Percentiles rank a stretch among this genome's conserved stretches.
These are phyloP conservation scores for Lyophyllum shimeji DNA, from an alignment of 768 basidiomycete genomes.

Conservation along the genomic window DNA sequence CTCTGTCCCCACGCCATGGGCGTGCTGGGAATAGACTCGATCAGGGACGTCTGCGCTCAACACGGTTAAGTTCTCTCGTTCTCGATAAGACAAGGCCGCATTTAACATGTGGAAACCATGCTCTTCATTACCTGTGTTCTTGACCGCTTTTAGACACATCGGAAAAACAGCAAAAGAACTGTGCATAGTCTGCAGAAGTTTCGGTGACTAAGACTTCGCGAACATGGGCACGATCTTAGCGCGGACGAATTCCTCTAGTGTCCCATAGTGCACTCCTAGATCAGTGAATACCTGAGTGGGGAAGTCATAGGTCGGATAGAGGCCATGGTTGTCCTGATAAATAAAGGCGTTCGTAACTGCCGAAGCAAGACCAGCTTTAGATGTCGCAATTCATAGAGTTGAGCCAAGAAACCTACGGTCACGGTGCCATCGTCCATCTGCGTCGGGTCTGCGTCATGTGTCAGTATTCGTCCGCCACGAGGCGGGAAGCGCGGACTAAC, in stretches of 20 bases:
- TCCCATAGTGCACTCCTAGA: conserved; percentile 13
- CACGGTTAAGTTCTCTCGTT: no score
- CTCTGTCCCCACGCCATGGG: no score
- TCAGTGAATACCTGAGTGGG: conserved; percentile 4
- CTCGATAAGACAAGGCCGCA: no score
- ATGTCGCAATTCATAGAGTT: background rate
- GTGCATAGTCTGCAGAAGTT: background rate
- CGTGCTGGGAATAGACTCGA: no score
- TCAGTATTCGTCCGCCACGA: background rate
- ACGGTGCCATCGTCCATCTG: conserved; percentile 8
- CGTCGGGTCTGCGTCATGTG: conserved; percentile 3
- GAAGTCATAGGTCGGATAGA: conserved; percentile 8
- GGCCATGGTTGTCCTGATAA: conserved; percentile 15
- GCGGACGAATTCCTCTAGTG: conserved; percentile 15
- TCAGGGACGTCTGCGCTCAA: no score
- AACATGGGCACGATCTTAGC: conserved; percentile 11
- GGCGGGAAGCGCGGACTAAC: conserved; percentile 1
- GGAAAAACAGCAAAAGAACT: no score
- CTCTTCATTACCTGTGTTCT: no score
- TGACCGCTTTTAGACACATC: no score
- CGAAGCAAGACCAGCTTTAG: background rate
- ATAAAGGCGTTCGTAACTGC: conserved; percentile 15
- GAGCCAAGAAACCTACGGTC: conserved; percentile 5
- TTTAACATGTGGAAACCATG: no score
- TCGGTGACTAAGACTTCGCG: background rate